A percentile compares a stretch with the other conserved stretches of the same genome.
These are phyloP conservation scores for Tephrocybe rancida DNA, from an alignment of 768 basidiomycete species.

Conservation along the genomic window DNA sequence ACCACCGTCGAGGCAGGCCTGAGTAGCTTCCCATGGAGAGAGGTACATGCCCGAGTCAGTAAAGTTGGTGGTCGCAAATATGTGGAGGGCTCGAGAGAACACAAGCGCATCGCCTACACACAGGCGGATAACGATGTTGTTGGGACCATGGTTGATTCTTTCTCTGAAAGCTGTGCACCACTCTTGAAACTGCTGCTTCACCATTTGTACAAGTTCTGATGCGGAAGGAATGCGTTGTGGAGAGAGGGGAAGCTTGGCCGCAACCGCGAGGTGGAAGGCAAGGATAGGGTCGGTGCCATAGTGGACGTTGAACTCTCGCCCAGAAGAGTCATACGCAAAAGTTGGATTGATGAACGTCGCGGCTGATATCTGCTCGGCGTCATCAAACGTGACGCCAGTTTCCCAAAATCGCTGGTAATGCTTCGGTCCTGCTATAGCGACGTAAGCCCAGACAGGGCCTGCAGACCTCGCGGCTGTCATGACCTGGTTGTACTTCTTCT, in stretches of 20 bases:
- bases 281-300: slow-evolving; percentile 45
- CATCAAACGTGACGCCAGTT: slow-evolving; percentile 38
- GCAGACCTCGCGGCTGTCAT: slow-evolving; percentile 30
- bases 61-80: slow-evolving; percentile 15
- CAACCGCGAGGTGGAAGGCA: slow-evolving; percentile 39
- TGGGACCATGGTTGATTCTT: slow-evolving; percentile 1
- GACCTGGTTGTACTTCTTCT: background rate
- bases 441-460: slow-evolving; percentile 32
- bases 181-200: slow-evolving; percentile 33
- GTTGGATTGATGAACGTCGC: slow-evolving; percentile 45
- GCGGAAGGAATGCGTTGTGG: slow-evolving; percentile 14
- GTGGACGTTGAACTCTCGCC: slow-evolving; percentile 41
- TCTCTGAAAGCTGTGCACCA: slow-evolving; percentile 33
- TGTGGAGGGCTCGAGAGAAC: slow-evolving; percentile 37
- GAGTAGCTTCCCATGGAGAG: slow-evolving; percentile 34
- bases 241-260: slow-evolving; percentile 24
- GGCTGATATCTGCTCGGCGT: slow-evolving; percentile 11
- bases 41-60: slow-evolving; percentile 31
- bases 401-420: slow-evolving; percentile 39
- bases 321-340: slow-evolving; percentile 41
- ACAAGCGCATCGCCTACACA: slow-evolving; percentile 42
- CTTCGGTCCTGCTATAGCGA: slow-evolving; percentile 15
- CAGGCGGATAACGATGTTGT: slow-evolving; percentile 36
- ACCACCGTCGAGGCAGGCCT: slow-evolving; percentile 30
- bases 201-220: slow-evolving; percentile 27